Percentiles rank a stretch among this genome's conserved stretches.
These are phyloP conservation scores for Sclerotinia subarctica DNA, from an alignment of 2,329 filamentous ascomycete genomes.

Conservation along the genomic window DNA sequence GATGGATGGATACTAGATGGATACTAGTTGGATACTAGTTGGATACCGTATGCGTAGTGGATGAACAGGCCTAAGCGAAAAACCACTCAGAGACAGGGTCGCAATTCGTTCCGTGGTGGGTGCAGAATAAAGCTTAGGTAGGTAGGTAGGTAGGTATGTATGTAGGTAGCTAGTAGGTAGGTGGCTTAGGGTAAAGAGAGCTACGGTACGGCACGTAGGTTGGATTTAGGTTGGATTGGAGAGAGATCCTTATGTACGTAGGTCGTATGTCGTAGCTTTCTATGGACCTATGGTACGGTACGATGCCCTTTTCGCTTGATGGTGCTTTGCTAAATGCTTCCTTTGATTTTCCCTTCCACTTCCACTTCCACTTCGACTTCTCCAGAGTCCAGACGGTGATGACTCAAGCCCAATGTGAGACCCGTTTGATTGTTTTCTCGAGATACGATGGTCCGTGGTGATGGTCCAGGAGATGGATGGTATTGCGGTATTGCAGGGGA, in stretches of 20 bases:
- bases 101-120: constrained; percentile 21
- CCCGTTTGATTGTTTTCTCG: constrained; percentile 15
- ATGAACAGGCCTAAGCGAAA: constrained; percentile 5
- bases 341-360: neutral
- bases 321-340: neutral
- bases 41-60: neutral
- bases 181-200: neutral
- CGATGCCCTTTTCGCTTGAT: neutral
- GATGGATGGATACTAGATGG: too few relatives aligned
- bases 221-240: neutral
- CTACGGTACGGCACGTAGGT: neutral
- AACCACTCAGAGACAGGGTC: constrained; percentile 8
- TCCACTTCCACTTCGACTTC: neutral
- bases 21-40: too few relatives aligned
- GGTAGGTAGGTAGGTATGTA: too few relatives aligned
- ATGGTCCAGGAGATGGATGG: neutral
- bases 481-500: neutral
- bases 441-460: constrained; percentile 2
- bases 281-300: neutral
- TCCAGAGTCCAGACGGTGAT: neutral
- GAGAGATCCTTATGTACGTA: neutral
- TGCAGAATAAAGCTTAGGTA: constrained; percentile 12
- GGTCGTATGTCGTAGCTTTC: too few relatives aligned
- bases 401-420: constrained; percentile 12
- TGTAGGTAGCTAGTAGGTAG: too few relatives aligned